Evolutionary conservation across 2,329 filamentous ascomycete species (phyloP), one percentile per base, ranked within the genome.

Genomic region (Apiospora sp.): DNA sequence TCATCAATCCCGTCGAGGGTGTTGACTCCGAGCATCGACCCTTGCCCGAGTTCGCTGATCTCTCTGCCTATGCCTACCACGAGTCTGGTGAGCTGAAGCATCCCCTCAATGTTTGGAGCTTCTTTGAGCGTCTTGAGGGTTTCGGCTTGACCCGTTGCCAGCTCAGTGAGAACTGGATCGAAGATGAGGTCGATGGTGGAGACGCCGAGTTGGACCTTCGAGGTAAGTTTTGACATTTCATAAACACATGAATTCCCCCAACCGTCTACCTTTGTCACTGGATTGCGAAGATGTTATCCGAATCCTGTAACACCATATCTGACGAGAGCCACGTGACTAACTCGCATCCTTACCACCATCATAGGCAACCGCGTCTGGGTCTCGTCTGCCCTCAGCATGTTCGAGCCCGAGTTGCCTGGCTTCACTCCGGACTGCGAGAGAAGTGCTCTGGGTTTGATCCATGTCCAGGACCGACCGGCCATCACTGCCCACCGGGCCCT

Each of bases 101-200:
- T 13, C 12, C 7, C 46, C 22, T 64, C 0, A 2, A 3, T 37
- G 6, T 64, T 12, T 7, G 19, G 10, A 24, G 12, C 19, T 41
- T 64, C 58, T 41, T 64, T 10, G 6, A n/a, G 19, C 19, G 58
- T 1, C 22, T 64, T 10, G 58, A 64, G 8, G 19, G 30, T 2
- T 64, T 41, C 22, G 58, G 58, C 19, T 41, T 64, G 58, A 41
- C 19, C 19, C 58, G 58, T 13, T 34, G 41, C 19, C 4, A 41
- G 19, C 58, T 64, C 4, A 1, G 6, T 19, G 37, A 5, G 6
- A 8, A 41, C 3, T 3, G 4, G 7, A 1, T 24, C 19, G 3
- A 1, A 0, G 22, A 12, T n/a, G 10, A 22, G 0, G 30, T n/a
- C 6, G 24, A 30, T 16, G 24, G 13, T 1, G 3, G 5, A 22